A percentile compares a stretch with the other conserved stretches of the same genome.
Conservation (phyloP, 2,329 filamentous ascomycete genomes). For the Metarhizium robertsii region DNA sequence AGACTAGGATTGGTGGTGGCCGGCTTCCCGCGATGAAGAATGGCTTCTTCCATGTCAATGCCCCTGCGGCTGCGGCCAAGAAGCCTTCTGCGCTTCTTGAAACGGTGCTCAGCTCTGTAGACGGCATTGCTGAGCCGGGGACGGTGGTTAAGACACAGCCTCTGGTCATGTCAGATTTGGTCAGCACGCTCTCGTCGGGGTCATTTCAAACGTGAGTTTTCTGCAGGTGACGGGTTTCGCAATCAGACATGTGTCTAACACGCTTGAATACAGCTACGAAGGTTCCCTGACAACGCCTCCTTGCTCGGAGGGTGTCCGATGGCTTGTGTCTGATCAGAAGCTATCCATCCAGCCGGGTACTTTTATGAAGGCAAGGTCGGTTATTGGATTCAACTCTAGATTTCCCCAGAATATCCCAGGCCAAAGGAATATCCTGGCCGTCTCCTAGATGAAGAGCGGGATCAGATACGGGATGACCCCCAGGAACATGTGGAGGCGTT, state of each 20-base stretch:
- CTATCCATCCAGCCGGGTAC: slow-evolving; percentile 37
- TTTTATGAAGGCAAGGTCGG: slow-evolving; percentile 27
- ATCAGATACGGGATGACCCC: too few species aligned
- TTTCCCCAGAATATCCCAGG: background rate
- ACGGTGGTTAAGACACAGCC: slow-evolving; percentile 22
- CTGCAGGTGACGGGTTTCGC: background rate
- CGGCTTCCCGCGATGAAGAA: background rate
- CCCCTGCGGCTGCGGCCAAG: background rate
- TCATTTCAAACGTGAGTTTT: slow-evolving; percentile 18
- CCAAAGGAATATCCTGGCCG: too few species aligned
- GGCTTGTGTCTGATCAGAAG: slow-evolving; percentile 39
- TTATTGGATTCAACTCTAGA: slow-evolving; percentile 1
- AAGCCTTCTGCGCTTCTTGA: background rate
- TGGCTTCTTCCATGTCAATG: background rate
- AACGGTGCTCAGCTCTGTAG: slow-evolving; percentile 22
- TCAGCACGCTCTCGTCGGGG: slow-evolving; percentile 21
- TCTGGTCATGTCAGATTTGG: slow-evolving; percentile 34
- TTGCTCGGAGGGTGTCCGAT: slow-evolving; percentile 46
- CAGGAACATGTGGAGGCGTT: too few species aligned
- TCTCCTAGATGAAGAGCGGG: too few species aligned
- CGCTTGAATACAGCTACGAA: slow-evolving; percentile 38
- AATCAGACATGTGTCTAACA: background rate
- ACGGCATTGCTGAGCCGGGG: slow-evolving; percentile 29
- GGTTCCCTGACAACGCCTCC: slow-evolving; percentile 56
- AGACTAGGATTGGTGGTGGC: background rate